Evolutionary conservation across 352 stramenopile genomes (phyloP).

Genomic region (Globisporangium iwayamae): DNA sequence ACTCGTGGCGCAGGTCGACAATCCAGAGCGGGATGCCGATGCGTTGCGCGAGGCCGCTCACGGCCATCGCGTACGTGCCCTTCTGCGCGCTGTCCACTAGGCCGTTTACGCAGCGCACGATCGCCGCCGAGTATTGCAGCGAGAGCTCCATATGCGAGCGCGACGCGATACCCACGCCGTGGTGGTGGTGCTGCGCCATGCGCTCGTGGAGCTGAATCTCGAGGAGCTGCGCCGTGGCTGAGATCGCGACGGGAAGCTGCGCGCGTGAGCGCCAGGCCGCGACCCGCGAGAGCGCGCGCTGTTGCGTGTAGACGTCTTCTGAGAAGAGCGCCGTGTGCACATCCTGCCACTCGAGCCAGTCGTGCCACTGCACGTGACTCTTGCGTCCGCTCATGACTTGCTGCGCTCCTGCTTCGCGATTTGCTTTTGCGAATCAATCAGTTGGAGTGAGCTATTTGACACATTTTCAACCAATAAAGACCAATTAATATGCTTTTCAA

Average conservation of each 20-base stretch:
- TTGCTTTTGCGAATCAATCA: constrained; percentile 6
- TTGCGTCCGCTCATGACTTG: constrained; percentile 44
- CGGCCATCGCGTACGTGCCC: constrained; percentile 66
- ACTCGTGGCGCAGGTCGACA: constrained; percentile 92
- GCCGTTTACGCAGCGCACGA: constrained; percentile 83
- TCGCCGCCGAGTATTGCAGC: constrained; percentile 53
- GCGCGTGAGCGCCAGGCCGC: constrained; percentile 63
- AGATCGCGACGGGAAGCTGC: constrained; percentile 76
- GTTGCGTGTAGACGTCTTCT: constrained; percentile 37
- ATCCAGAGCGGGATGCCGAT: constrained; percentile 93
- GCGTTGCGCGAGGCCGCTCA: constrained; percentile 75
- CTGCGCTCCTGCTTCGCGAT: neutral
- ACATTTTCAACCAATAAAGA: constrained; percentile 5
- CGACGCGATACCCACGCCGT: constrained; percentile 61
- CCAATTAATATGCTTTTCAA: constrained; percentile 1
- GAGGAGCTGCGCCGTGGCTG: constrained; percentile 69
- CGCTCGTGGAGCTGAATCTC: constrained; percentile 73
- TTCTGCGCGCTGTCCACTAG: constrained; percentile 81
- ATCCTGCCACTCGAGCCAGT: constrained; percentile 76
- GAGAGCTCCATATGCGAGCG: constrained; percentile 80
- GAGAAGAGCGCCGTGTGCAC: constrained; percentile 63
- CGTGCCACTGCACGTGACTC: constrained; percentile 49
- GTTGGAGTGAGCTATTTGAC: neutral
- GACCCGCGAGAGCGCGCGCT: constrained; percentile 56
- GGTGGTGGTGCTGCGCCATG: constrained; percentile 61